Percentiles rank a stretch among this genome's conserved stretches.
These are phyloP conservation scores for Bromus sterilis DNA, from an alignment of 176 grass and related monocot genomes.

Conservation along the genomic window DNA sequence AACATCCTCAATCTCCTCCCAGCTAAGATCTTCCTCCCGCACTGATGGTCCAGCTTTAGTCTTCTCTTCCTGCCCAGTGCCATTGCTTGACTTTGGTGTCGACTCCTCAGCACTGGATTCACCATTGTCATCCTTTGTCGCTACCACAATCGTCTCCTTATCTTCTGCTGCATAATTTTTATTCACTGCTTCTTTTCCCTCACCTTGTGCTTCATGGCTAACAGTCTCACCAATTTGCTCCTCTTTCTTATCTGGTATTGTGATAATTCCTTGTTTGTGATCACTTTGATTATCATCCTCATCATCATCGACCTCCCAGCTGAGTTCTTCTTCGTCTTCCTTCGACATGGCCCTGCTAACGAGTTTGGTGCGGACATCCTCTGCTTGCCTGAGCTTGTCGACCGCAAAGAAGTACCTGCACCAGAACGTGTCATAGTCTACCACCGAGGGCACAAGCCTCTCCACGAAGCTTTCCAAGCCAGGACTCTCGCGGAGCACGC, in stretches of 20 bases:
- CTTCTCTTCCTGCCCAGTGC: slow-evolving; percentile 8
- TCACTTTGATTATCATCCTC: slow-evolving; percentile 34
- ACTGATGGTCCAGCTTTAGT: slow-evolving; percentile 16
- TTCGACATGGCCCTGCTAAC: slow-evolving; percentile 67
- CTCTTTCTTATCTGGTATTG: slow-evolving; percentile 24
- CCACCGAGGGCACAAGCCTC: slow-evolving; percentile 71
- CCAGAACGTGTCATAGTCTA: slow-evolving; percentile 85
- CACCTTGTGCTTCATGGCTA: slow-evolving; percentile 8
- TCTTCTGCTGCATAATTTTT: background rate
- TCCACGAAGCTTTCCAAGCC: slow-evolving; percentile 81
- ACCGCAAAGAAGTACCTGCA: slow-evolving; percentile 76
- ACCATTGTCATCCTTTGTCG: slow-evolving; percentile 21
- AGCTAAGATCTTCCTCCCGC: slow-evolving; percentile 80
- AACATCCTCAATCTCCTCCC: slow-evolving; percentile 77
- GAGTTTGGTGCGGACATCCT: slow-evolving; percentile 80
- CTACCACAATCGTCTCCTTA: background rate
- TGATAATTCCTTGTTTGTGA: slow-evolving; percentile 17
- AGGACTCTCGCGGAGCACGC: slow-evolving; percentile 60
- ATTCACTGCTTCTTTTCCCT: background rate
- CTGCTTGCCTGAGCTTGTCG: slow-evolving; percentile 76
- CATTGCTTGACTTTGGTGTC: slow-evolving; percentile 40
- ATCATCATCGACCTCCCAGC: slow-evolving; percentile 78
- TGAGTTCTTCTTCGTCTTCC: slow-evolving; percentile 75
- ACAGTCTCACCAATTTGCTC: slow-evolving; percentile 5
- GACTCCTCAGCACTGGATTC: slow-evolving; percentile 31